Conservation (phyloP, 371 early-diverging fungal species). For the Saksenaea vasiformis region DNA sequence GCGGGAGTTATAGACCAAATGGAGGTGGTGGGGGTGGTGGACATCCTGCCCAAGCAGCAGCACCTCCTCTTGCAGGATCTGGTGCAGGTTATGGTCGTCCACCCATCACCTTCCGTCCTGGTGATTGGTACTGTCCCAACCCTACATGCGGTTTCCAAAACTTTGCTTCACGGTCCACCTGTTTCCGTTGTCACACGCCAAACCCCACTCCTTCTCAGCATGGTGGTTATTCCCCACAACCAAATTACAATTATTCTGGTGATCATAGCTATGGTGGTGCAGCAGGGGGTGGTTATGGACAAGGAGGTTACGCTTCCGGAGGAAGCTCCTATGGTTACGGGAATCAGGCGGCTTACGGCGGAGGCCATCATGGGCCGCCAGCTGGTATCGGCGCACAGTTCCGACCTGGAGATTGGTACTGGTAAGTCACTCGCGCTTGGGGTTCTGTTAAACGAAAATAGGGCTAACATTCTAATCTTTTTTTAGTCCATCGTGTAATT, state of each 20-base stretch:
- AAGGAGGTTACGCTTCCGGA: conserved; percentile 29
- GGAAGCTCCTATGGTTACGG: conserved; percentile 16
- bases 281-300: conserved; percentile 22
- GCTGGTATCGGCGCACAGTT: conserved; percentile 39
- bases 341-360: conserved; percentile 24
- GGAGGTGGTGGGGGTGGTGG: neutral
- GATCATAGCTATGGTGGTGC: conserved; percentile 11
- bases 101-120: conserved; percentile 54
- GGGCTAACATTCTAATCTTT: neutral
- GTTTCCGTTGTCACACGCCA: conserved; percentile 61
- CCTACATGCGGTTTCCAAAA: conserved; percentile 72
- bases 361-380: conserved; percentile 26
- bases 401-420: conserved; percentile 69
- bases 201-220: conserved; percentile 37
- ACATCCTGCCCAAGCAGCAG: neutral
- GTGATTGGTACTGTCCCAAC: conserved; percentile 79
- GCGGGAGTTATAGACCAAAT: conserved; percentile 31
- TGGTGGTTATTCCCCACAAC: conserved; percentile 15
- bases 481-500: conserved; percentile 55
- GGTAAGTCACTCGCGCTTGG: conserved; percentile 23
- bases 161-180: conserved; percentile 69
- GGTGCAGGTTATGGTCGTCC: conserved; percentile 16
- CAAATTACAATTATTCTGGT: conserved; percentile 7
- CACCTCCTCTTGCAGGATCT: neutral
- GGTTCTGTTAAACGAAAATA: too few species aligned